Conservation (phyloP, 495 filamentous ascomycete species). For the Aspergillus hancockii region DNA sequence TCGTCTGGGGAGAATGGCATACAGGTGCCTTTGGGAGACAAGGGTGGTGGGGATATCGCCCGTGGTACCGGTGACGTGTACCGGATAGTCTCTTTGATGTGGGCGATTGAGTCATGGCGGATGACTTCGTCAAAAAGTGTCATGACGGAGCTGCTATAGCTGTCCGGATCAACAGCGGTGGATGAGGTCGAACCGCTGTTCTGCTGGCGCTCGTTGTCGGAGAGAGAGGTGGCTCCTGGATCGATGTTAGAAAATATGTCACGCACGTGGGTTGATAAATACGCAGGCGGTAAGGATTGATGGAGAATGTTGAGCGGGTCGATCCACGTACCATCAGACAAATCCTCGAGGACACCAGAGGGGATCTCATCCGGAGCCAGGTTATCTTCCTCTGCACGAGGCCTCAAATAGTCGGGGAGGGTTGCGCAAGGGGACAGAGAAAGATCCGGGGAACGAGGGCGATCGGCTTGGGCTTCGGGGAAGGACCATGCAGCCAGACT, state of each 20-base stretch:
- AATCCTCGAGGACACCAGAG: conserved; percentile 14
- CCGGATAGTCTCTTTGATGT: conserved; percentile 38
- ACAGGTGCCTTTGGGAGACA: conserved; percentile 31
- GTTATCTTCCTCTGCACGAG: conserved; percentile 23
- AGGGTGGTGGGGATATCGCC: conserved; percentile 31
- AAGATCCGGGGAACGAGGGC: conserved; percentile 36
- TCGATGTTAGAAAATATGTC: conserved; percentile 16
- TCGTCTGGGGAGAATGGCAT: conserved; percentile 44
- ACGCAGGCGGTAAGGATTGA: conserved; percentile 6
- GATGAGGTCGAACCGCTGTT: conserved; percentile 41
- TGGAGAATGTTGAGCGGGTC: conserved; percentile 1
- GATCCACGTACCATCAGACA: conserved; percentile 31
- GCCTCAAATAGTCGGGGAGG: conserved; percentile 25
- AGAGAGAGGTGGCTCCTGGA: conserved; percentile 20
- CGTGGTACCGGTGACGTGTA: conserved; percentile 38
- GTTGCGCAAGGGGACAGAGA: conserved; percentile 44
- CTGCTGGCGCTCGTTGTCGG: conserved; percentile 29
- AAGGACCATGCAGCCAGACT: conserved; percentile 53
- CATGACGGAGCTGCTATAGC: conserved; percentile 42
- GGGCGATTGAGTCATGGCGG: conserved; percentile 34
- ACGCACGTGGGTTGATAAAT: conserved; percentile 4
- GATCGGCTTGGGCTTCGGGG: conserved; percentile 37
- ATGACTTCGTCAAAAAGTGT: conserved; percentile 37
- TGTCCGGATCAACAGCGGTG: conserved; percentile 40
- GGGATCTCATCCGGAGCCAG: conserved; percentile 31